phyloP scores from a whole-genome alignment of 106 monocot species.

The Allium sativum region DNA sequence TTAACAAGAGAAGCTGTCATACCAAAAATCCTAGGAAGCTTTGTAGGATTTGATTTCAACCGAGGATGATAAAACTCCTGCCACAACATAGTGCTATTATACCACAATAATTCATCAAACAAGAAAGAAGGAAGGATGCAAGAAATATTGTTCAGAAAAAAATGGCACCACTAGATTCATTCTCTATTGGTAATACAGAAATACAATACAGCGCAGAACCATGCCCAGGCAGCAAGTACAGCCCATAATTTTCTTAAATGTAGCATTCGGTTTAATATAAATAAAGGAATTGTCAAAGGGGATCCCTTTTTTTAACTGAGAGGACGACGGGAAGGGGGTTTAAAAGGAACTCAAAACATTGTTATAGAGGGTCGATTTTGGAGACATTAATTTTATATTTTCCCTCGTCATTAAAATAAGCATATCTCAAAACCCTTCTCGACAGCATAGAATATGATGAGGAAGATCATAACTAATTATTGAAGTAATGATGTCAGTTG shows the following conservation, averaged over 20 bases:
- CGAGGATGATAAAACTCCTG: constrained; percentile 55
- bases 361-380: too few species aligned
- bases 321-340: too few species aligned
- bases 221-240: neutral
- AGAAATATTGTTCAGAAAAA: neutral
- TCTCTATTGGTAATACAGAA: neutral
- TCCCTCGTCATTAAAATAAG: too few species aligned
- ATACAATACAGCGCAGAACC: neutral
- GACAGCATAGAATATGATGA: too few species aligned
- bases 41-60: constrained; percentile 9
- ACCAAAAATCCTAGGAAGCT: constrained; percentile 64
- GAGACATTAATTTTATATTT: too few species aligned
- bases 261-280: neutral
- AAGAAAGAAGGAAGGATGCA: neutral
- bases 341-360: too few species aligned
- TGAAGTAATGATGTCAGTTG: too few species aligned
- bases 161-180: neutral
- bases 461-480: too few species aligned
- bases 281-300: neutral
- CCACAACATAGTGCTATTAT: neutral
- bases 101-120: neutral
- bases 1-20: constrained; percentile 60
- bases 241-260: neutral
- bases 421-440: too few species aligned
- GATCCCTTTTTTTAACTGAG: too few species aligned